Base-by-base conservation (phyloP, 352 stramenopile genomes). In the Pythium insidiosum region DNA sequence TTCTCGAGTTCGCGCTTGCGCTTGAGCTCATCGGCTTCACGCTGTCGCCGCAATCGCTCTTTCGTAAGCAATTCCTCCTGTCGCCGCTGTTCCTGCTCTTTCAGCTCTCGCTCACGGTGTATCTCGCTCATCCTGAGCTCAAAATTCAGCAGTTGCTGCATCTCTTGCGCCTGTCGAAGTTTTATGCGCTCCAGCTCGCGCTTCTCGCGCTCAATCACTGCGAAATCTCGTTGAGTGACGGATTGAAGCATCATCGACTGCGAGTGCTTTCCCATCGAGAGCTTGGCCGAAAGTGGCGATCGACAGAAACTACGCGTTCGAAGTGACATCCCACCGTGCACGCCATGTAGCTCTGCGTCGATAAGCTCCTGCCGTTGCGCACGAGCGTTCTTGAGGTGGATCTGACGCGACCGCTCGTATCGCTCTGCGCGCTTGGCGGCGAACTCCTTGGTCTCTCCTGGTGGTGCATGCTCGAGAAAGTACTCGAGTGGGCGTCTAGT, bases 101-200 rank as follows among this genome's bases (percentile, higher is more conserved):
- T 71, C 6, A 47, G 54, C 19, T 79, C 68, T 2, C 65, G 68
- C 35, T 87, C 72, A 20, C 61, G 55, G 25, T 81, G 53, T 1
- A 83, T 48, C 33, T 80, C 68, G 0, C 61, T 58, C 64, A 75
- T 82, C 22, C 70, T 73, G 22, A 86, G 54, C 38, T 90, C 78
- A 46, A 84, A 84, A 11, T 57, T 51, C 0, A 88, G 47, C 54
- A 88, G 61, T 31, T 88, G 75, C 53, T 91, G 75, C 65, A 88
- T 70, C 29, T 88, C 78, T 1, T 70, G 47, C 0, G 68, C 56
- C 48, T 88, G 79, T 0, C 79, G 79, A 16, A 67, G 63, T 42
- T 73, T 66, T 20, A 91, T 88, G n/a, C 73, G 66, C 38, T 86
- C 73, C 1, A 91, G 47, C 28, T 83, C 69, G 19, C 58, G 58